These are phyloP conservation scores for Telopea speciosissima DNA, from an alignment of 177 flowering plant genomes.

Conservation along the genomic window DNA sequence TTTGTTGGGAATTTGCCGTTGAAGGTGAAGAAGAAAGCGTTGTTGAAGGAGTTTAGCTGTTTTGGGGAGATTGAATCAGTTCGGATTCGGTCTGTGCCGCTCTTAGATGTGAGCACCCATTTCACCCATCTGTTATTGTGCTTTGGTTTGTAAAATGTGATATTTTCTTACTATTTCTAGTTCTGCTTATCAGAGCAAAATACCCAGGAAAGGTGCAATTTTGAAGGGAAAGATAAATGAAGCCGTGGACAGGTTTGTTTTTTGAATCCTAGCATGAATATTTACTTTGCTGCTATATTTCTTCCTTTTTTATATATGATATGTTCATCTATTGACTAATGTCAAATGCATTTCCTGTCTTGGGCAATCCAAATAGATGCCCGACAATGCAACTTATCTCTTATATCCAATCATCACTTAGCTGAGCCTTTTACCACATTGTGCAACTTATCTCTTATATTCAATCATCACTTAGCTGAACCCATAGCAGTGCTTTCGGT, in stretches of 20 bases:
- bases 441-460: no score
- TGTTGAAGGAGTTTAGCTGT: constrained; percentile 64
- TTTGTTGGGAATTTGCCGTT: constrained; percentile 93
- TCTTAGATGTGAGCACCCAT: constrained; percentile 54
- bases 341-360: no score
- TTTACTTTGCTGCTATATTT: not conserved
- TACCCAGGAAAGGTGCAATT: constrained; percentile 80
- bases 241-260: constrained; percentile 56
- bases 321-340: no score
- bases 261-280: not conserved
- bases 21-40: constrained; percentile 75
- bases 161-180: constrained; percentile 6
- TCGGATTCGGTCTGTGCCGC: constrained; percentile 87
- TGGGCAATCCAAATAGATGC: not conserved
- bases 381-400: not conserved
- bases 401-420: no score
- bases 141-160: not conserved
- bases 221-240: constrained; percentile 69
- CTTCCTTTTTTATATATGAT: no score
- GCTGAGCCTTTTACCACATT: not conserved
- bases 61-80: constrained; percentile 90
- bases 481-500: no score
- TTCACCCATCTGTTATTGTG: not conserved
- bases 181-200: constrained; percentile 48
- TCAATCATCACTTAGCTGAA: no score